Evolutionary conservation across 2,329 filamentous ascomycete species (phyloP).

Genomic region (Phialemoniopsis sp.): DNA sequence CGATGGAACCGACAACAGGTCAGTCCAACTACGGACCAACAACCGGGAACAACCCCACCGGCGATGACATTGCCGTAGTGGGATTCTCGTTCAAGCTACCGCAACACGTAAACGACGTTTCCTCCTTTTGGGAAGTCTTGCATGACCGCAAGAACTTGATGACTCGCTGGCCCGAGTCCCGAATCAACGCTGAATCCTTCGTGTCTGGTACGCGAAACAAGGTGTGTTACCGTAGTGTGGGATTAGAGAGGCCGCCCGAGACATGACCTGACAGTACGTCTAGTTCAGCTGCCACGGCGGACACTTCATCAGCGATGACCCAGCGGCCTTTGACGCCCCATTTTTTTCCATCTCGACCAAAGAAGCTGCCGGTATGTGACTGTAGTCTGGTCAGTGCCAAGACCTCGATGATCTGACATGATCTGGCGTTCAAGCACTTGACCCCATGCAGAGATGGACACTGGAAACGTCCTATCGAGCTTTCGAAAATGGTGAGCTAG

Average conservation of each 20-base stretch:
- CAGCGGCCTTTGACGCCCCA: slow-evolving; percentile 28
- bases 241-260: no score
- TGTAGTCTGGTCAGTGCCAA: neutral
- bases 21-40: neutral
- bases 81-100: slow-evolving; percentile 32
- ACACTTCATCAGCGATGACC: slow-evolving; percentile 27
- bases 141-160: slow-evolving; percentile 20
- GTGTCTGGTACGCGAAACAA: slow-evolving; percentile 2
- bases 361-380: slow-evolving; percentile 16
- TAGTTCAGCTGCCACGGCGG: slow-evolving; percentile 9
- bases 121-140: slow-evolving; percentile 27
- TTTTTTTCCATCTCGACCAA: slow-evolving; percentile 31
- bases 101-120: slow-evolving; percentile 21
- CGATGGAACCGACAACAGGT: neutral
- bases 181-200: slow-evolving; percentile 20
- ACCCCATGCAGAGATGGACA: slow-evolving; percentile 28
- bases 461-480: slow-evolving; percentile 27
- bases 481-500: slow-evolving; percentile 27
- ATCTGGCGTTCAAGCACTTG: slow-evolving; percentile 19
- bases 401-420: neutral
- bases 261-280: no score
- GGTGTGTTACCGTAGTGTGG: neutral
- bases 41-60: neutral
- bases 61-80: slow-evolving; percentile 25
- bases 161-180: slow-evolving; percentile 24